phyloP scores from a whole-genome alignment of 2,329 filamentous ascomycete genomes.

The Stachybotrys chlorohalonatus region DNA sequence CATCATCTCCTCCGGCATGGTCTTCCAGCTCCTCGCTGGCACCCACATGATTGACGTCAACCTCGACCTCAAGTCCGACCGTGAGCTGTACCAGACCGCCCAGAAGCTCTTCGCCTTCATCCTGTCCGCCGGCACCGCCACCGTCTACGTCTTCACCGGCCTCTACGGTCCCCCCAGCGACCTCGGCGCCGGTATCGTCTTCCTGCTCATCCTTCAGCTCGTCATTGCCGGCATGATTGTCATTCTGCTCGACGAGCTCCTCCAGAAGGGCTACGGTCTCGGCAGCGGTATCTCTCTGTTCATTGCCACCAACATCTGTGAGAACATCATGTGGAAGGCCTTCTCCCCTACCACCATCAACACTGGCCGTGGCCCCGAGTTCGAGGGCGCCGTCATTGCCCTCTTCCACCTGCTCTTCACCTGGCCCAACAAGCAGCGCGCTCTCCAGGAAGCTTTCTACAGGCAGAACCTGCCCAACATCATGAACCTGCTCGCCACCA shows the following conservation, averaged over 20 bases:
- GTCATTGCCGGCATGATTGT: conserved; percentile 97
- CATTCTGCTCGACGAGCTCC: conserved; percentile 95
- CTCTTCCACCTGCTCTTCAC: conserved; percentile 97
- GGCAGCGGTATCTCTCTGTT: conserved; percentile 98
- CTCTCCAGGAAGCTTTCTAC: conserved; percentile 98
- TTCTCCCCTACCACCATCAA: conserved; percentile 99
- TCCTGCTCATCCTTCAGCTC: conserved; percentile 95
- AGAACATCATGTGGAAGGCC: conserved; percentile 99
- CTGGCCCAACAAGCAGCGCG: conserved; percentile 98
- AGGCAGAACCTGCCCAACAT: conserved; percentile 98
- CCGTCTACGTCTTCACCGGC: conserved; percentile 95
- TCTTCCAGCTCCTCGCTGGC: conserved; percentile 98
- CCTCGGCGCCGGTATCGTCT: conserved; percentile 94
- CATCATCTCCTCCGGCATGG: conserved; percentile 99
- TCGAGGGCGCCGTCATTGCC: conserved; percentile 95
- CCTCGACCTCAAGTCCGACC: conserved; percentile 98
- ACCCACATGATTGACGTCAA: conserved; percentile 99
- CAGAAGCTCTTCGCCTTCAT: conserved; percentile 99
- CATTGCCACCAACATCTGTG: conserved; percentile 99
- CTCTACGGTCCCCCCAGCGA: conserved; percentile 96
- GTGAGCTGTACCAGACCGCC: conserved; percentile 98
- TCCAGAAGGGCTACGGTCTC: conserved; percentile 98
- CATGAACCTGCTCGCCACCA: conserved; percentile 94
- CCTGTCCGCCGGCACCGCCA: conserved; percentile 92
- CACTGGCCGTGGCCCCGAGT: conserved; percentile 97